A percentile compares a stretch with the other conserved stretches of the same genome.
These are phyloP conservation scores for Tolypocladium paradoxum DNA, from an alignment of 2,329 filamentous ascomycete species.

Conservation along the genomic window DNA sequence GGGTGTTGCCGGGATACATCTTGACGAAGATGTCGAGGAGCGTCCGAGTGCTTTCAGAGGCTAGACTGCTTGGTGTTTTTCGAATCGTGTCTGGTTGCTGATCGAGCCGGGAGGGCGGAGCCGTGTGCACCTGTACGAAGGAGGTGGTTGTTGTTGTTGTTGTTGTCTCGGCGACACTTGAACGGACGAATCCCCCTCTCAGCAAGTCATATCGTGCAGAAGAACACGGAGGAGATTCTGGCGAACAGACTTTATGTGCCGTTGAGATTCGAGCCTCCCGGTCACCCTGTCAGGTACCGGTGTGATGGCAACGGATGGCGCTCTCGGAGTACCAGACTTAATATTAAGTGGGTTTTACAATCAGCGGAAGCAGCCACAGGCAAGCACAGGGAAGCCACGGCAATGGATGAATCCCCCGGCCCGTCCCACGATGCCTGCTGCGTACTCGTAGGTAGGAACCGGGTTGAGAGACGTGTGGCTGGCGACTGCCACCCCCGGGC, in stretches of 20 bases:
- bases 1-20: conserved; percentile 10
- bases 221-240: background rate
- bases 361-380: background rate
- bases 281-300: background rate
- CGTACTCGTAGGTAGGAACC: too few relatives aligned
- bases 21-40: background rate
- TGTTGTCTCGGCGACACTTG: background rate
- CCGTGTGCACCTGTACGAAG: background rate
- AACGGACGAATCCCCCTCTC: background rate
- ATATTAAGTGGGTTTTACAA: background rate
- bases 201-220: background rate
- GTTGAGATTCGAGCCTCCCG: background rate
- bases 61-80: background rate
- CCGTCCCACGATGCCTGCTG: background rate
- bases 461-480: background rate
- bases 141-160: background rate
- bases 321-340: background rate
- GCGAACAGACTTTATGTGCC: background rate
- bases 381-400: background rate
- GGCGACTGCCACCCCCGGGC: background rate
- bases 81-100: background rate
- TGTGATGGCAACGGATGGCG: background rate
- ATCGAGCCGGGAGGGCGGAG: background rate
- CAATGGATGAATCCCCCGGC: background rate
- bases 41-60: background rate